Conservation (phyloP, 75 land plant species). For the Pinus albicaulis region DNA sequence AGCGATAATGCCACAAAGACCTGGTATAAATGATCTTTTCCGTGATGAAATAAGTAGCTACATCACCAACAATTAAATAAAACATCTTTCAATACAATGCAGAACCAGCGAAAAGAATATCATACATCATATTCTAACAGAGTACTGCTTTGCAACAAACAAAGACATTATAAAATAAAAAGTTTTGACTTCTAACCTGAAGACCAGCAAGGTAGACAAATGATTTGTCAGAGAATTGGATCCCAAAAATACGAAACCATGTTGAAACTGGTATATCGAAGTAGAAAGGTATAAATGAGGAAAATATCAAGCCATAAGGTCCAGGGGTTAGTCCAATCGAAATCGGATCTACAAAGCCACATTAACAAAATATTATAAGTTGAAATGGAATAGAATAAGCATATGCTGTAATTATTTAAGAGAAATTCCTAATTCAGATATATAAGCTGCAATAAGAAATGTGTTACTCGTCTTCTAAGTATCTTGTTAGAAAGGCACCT, state of each 20-base stretch:
- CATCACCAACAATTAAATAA: constrained; percentile 11
- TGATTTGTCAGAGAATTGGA: constrained; percentile 80
- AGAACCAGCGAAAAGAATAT: not conserved
- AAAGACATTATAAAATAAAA: not conserved
- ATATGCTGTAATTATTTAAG: not conserved
- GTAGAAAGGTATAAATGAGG: constrained; percentile 88
- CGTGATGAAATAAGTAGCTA: constrained; percentile 90
- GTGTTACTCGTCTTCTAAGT: constrained; percentile 5
- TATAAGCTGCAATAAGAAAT: not conserved
- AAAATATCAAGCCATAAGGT: constrained; percentile 90
- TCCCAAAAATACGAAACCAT: constrained; percentile 66
- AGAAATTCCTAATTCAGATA: not conserved
- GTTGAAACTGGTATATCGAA: constrained; percentile 94
- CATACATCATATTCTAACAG: not conserved
- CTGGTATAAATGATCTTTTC: constrained; percentile 84
- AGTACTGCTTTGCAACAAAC: not conserved
- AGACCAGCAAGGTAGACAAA: constrained; percentile 93
- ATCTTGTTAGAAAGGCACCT: not conserved
- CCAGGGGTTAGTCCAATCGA: constrained; percentile 62
- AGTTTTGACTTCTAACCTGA: constrained; percentile 56
- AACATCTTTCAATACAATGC: not conserved
- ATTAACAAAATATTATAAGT: constrained; percentile 1
- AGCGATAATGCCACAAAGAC: constrained; percentile 87
- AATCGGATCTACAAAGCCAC: constrained; percentile 57
- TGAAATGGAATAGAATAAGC: constrained; percentile 3